Evolutionary conservation across 2,329 filamentous ascomycete species (phyloP), one percentile per base, ranked within the genome.

Genomic region (Emmonsiellopsis sp.): DNA sequence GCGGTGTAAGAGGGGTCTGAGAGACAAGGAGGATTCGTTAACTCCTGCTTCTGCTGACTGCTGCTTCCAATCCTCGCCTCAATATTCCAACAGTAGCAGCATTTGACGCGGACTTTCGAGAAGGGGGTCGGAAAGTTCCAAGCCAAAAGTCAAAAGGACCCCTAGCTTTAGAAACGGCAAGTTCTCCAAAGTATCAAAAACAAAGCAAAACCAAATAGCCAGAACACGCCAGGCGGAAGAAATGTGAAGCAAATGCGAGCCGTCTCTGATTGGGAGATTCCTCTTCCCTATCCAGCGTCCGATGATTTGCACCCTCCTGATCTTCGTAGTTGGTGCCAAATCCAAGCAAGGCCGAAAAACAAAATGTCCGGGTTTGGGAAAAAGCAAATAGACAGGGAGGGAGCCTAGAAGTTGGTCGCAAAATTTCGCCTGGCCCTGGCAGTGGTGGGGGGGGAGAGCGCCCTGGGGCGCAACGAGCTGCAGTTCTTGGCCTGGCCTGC

Each of bases 191-290:
- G 20, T 26, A 26, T 26, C 2, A 51, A 26, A 51, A 47, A 32
- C 54, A 31, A 50, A 41, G 40, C 34, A 35, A 48, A 53, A 52
- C 35, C 42, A 32, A 55, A 50, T 51, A 57, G 60, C 60, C 55
- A 54, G 55, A 54, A 53, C 58, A 58, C 56, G 56, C 62, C 20
- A 26, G 3, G 20, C 20, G 20, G 5, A 26, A 26, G 20, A 26
- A 26, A 26, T 26, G 20, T 26, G 20, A 26, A 26, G 20, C 20
- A 26, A 5, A 5, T 4, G 20, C 20, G 1, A 26, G 20, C 20
- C 20, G 20, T 26, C 5, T 26, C 20, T 26, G 20, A 26, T 26
- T 26, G 20, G 20, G 20, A 26, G 20, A 26, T 26, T 26, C 20
- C 45, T 35, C 15, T 26, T 20, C 5, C n/a, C 44, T 46, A 2